phyloP scores from a whole-genome alignment of 768 basidiomycete genomes.

The Calocybe cyanea region DNA sequence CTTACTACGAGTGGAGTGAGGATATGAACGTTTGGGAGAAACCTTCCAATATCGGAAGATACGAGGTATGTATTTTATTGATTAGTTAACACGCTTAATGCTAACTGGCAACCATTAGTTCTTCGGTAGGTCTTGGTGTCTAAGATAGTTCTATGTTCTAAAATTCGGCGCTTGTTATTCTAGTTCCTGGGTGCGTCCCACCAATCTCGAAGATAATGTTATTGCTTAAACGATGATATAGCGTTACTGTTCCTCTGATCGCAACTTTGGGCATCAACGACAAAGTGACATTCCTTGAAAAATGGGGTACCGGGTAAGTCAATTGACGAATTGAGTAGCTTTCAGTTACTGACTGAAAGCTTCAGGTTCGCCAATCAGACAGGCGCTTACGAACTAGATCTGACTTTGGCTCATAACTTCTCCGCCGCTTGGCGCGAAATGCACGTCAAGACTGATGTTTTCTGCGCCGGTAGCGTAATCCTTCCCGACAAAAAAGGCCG shows the following conservation, averaged over 20 bases:
- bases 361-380: slow-evolving; percentile 54
- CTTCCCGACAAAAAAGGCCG: slow-evolving; percentile 73
- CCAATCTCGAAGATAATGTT: too few relatives aligned
- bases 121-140: slow-evolving; percentile 34
- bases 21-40: slow-evolving; percentile 59
- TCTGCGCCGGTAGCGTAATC: slow-evolving; percentile 71
- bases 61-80: slow-evolving; percentile 54
- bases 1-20: slow-evolving; percentile 52
- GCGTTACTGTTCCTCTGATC: slow-evolving; percentile 68
- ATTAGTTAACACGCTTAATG: neutral
- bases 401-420: slow-evolving; percentile 48
- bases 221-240: slow-evolving; percentile 22
- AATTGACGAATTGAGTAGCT: too few relatives aligned
- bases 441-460: slow-evolving; percentile 75
- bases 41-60: slow-evolving; percentile 61
- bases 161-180: neutral
- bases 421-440: slow-evolving; percentile 67
- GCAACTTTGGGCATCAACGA: slow-evolving; percentile 77
- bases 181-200: slow-evolving; percentile 49
- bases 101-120: slow-evolving; percentile 28
- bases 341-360: neutral
- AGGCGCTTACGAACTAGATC: slow-evolving; percentile 76
- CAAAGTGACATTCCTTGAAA: slow-evolving; percentile 80
- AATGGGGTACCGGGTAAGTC: slow-evolving; percentile 60
- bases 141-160: neutral